Conservation (phyloP, 2,329 filamentous ascomycete genomes). For the Alternaria gansuensis region DNA sequence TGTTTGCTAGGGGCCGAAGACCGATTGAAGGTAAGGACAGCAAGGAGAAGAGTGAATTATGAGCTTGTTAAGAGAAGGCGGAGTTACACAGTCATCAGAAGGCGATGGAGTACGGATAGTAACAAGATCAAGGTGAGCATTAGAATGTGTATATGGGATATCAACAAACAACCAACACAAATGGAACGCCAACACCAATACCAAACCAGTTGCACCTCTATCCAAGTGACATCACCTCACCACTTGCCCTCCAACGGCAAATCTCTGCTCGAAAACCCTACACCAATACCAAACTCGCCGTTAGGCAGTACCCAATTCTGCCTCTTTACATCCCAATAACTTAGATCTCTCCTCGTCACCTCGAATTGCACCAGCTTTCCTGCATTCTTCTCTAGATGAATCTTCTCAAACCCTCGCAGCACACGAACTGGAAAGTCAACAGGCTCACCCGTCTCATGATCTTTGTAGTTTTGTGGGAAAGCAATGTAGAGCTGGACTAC, state of each 20-base stretch:
- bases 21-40: conserved; percentile 27
- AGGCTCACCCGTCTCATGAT: conserved; percentile 54
- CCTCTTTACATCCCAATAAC: conserved; percentile 53
- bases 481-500: conserved; percentile 68
- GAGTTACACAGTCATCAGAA: background rate
- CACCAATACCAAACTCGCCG: conserved; percentile 42
- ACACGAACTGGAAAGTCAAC: conserved; percentile 65
- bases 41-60: conserved; percentile 41
- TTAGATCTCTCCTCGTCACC: conserved; percentile 54
- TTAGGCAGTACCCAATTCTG: conserved; percentile 55
- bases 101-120: background rate
- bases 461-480: conserved; percentile 56
- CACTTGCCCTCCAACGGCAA: conserved; percentile 44
- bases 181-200: background rate
- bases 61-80: background rate
- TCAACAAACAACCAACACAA: background rate
- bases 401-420: conserved; percentile 57
- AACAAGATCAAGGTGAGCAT: background rate
- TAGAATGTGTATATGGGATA: conserved; percentile 1
- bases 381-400: conserved; percentile 42
- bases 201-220: conserved; percentile 4
- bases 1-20: conserved; percentile 63
- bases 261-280: conserved; percentile 50
- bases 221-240: conserved; percentile 22
- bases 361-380: conserved; percentile 48